Conservation (phyloP, 1,139 yeast species). For the Zygosaccharomyces sapae region DNA sequence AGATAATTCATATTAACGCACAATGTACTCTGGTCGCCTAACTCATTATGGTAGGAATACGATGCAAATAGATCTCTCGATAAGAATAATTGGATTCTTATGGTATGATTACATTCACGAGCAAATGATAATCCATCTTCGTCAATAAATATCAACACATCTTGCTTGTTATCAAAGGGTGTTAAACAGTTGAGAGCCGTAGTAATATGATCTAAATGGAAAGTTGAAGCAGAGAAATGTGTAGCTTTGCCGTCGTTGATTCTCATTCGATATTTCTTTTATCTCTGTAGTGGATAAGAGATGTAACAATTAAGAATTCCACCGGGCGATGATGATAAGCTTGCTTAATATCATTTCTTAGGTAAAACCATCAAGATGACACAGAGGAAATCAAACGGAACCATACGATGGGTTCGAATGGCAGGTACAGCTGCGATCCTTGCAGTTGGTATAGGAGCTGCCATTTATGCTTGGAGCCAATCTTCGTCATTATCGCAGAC, state of each 20-base stretch:
- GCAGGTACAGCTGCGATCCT: slow-evolving; percentile 4
- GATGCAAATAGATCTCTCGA: slow-evolving; percentile 37
- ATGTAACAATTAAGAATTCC: neutral
- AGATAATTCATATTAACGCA: slow-evolving; percentile 42
- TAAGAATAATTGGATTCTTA: slow-evolving; percentile 32
- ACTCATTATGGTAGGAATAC: slow-evolving; percentile 24
- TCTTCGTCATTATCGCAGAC: neutral
- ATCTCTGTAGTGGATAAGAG: neutral
- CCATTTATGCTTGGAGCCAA: slow-evolving; percentile 1
- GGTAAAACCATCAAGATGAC: neutral
- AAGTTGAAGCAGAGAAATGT: slow-evolving; percentile 34
- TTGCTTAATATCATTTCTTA: neutral
- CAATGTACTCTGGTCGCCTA: slow-evolving; percentile 27
- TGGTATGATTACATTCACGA: slow-evolving; percentile 37
- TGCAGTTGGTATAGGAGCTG: slow-evolving; percentile 7
- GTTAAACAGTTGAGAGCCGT: slow-evolving; percentile 34
- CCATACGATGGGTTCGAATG: neutral
- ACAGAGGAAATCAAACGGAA: neutral
- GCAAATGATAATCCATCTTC: slow-evolving; percentile 40
- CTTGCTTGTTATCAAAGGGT: slow-evolving; percentile 34
- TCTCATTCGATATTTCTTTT: neutral
- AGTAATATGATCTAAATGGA: slow-evolving; percentile 35
- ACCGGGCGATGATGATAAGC: neutral
- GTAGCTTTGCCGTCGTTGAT: slow-evolving; percentile 1
- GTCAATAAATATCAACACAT: slow-evolving; percentile 36